Percentiles rank a stretch among this genome's conserved stretches.
Evolutionary conservation across 768 basidiomycete genomes (phyloP).

Genomic region (Suillus occidentalis): DNA sequence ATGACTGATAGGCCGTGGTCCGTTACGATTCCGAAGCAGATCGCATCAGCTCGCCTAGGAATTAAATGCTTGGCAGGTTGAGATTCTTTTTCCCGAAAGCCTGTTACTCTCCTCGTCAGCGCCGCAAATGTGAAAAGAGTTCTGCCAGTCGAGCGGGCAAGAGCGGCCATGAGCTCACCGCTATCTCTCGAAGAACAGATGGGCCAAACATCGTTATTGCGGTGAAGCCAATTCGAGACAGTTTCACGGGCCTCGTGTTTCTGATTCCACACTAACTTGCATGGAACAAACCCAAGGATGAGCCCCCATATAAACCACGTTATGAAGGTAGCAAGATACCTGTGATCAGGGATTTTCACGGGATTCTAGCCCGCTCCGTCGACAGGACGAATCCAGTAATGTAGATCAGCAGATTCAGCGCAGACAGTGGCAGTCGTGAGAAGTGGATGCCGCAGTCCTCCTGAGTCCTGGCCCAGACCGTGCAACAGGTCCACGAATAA

Average conservation of each 20-base stretch:
- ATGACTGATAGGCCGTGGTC: neutral
- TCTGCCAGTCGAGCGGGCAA: no score
- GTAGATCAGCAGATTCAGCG: no score
- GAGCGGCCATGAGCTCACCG: no score
- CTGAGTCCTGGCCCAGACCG: slow-evolving; percentile 41
- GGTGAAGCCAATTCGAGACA: no score
- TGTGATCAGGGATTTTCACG: slow-evolving; percentile 36
- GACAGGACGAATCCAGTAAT: slow-evolving; percentile 44
- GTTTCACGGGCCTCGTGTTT: no score
- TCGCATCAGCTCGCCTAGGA: no score
- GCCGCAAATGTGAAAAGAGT: neutral
- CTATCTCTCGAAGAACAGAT: no score
- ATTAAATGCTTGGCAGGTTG: neutral
- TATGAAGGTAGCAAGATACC: no score
- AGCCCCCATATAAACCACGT: no score
- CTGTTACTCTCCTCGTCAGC: neutral
- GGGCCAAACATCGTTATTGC: no score
- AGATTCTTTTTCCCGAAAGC: neutral
- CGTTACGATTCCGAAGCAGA: neutral
- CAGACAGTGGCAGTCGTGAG: slow-evolving; percentile 19
- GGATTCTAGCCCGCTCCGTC: slow-evolving; percentile 31
- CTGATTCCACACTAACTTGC: no score
- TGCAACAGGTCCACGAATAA: slow-evolving; percentile 56
- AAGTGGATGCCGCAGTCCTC: slow-evolving; percentile 52
- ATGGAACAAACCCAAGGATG: no score